Base-by-base conservation (phyloP, 129 eudicot species). In the carrot (Daucus carota) region DNA sequence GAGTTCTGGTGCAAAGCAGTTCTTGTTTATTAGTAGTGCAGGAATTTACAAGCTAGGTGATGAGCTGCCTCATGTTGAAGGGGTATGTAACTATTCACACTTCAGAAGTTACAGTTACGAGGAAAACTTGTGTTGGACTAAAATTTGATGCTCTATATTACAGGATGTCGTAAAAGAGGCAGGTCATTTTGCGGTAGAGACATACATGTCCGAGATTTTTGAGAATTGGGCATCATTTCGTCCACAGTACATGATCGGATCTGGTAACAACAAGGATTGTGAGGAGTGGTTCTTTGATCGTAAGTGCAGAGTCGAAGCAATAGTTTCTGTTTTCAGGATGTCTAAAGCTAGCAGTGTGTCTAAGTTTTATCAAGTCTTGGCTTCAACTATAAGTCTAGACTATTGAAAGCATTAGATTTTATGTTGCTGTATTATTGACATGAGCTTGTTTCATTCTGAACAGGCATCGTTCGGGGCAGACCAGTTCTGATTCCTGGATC, bases 241-340 rank as follows among this genome's bases (percentile, higher is more conserved):
- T 66, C 99, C 99, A 5, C 99, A 95, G 70, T 95, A 95, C 86
- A 95, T 95, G 99, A 88, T 90, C 62, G 99, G 99, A 45, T 92
- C 99, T 1, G 99, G 99, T 38, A 95, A 95, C 84, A 95, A 95
- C 90, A 95, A 95, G 82, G 99, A 92, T 36, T 95, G 99, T 31
- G 99, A 95, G 80, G 99, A 95, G 82, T 95, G 99, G 99, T 95
- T 95, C 89, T 95, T 95, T 73, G 99, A 95, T 62, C 91, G 99
- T 95, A 89, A 89, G 97, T 86, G 33, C 54, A 73, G 15, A 57
- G 50, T 44, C 68, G 45, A 8, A 69, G 47, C 48, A 29, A 44
- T 29, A 62, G 22, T 48, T 70, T 18, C 24, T 48, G 40, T 42
- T 76, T 42, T 6, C 50, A 10, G 16, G 22, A 50, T 28, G 41